Evolutionary conservation across 164 flowering plant genomes (phyloP).

Genomic region (Litsea cubeba): DNA sequence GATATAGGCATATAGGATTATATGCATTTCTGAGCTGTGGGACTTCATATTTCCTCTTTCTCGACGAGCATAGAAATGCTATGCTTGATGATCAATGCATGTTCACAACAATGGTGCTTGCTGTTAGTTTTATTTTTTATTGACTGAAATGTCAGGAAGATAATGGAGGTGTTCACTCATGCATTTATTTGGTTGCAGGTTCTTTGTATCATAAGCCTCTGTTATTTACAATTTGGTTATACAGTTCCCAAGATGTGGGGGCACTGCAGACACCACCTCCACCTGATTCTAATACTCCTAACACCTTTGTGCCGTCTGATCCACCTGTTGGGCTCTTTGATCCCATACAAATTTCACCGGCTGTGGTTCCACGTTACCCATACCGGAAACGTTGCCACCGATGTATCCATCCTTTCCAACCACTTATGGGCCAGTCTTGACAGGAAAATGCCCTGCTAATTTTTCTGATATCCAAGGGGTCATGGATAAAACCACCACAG

Average conservation of each 20-base stretch:
- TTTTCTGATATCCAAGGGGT: conserved; percentile 67
- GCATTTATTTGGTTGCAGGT: conserved; percentile 35
- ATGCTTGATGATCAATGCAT: background rate
- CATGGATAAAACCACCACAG: conserved; percentile 74
- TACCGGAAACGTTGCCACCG: conserved; percentile 59
- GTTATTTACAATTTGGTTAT: conserved; percentile 42
- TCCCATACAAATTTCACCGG: no score
- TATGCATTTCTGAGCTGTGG: background rate
- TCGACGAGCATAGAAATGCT: background rate
- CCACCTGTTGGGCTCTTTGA: conserved; percentile 62
- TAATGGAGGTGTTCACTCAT: background rate
- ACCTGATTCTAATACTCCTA: conserved; percentile 20
- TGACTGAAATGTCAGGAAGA: background rate
- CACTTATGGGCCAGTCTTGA: conserved; percentile 72
- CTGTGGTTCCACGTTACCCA: no score
- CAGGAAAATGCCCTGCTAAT: conserved; percentile 83
- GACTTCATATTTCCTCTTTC: background rate
- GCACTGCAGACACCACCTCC: conserved; percentile 23
- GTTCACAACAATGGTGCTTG: background rate
- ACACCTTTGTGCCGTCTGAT: conserved; percentile 35
- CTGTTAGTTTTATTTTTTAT: background rate
- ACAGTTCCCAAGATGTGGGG: conserved; percentile 30
- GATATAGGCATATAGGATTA: no score
- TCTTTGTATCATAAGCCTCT: conserved; percentile 30
- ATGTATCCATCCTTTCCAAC: conserved; percentile 79